Evolutionary conservation across 2,329 filamentous ascomycete genomes (phyloP), one percentile per base, ranked within the genome.

Genomic region (Trichoderma sp.): DNA sequence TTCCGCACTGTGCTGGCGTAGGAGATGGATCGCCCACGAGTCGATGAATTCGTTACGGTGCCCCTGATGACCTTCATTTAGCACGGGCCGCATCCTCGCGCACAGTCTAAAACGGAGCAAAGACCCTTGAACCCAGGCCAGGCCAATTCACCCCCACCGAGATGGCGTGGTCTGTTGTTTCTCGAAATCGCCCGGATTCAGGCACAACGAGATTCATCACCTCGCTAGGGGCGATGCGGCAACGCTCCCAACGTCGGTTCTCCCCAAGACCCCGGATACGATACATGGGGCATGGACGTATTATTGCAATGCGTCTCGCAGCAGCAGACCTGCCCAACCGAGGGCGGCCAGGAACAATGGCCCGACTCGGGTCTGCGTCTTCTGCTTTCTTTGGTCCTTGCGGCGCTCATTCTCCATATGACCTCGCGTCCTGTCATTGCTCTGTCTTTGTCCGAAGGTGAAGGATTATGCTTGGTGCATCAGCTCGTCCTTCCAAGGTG

Each of bases 141-240:
- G 17, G 28, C 17, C 6, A 28, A 28, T 2, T 30, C 51, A 30
- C 30, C 51, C 57, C 45, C 57, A 60, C 57, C 41, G 24, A 34
- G 15, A 60, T 60, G 57, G 57, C 57, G 45, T 61, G 52, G 58
- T 30, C 34, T 52, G 7, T 14, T 24, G 21, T 39, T 48, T 43
- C 48, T 52, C 48, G 28, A 52, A 61, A 61, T 52, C 24, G 48
- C 58, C 58, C 48, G 58, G 52, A 61, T 61, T 48, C 58, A 61
- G 58, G 58, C 58, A 57, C 54, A 61, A 61, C 57, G 57, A 61
- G 58, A 61, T 61, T 52, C 48, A 41, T 41, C 34, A 39, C 47
- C 55, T 61, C 58, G 58, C 47, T 52, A 61, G 58, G 58, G 58
- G 48, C 58, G 58, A 61, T 61, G 58, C 48, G 34, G 48, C 47